phyloP scores from a whole-genome alignment of 1,284 basidiomycete genomes.

The Fistulinella cinereoalba region DNA sequence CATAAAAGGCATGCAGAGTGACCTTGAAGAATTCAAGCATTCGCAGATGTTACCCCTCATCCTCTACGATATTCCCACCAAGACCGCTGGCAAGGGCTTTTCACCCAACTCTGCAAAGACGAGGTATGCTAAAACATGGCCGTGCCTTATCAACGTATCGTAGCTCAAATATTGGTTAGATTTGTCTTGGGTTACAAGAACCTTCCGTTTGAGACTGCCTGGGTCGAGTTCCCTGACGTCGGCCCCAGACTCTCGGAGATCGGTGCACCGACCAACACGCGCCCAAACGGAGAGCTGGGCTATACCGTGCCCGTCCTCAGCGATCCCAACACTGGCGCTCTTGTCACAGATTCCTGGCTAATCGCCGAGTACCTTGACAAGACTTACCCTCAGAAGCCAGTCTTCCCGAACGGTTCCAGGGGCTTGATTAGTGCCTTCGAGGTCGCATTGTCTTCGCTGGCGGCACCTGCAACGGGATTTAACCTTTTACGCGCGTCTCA shows the following conservation, averaged over 20 bases:
- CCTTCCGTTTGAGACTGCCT: constrained; percentile 31
- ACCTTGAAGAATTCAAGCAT: constrained; percentile 22
- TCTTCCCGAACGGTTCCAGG: constrained; percentile 35
- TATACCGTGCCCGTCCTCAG: constrained; percentile 37
- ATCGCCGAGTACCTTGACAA: constrained; percentile 46
- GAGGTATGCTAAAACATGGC: constrained; percentile 12
- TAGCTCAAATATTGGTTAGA: constrained; percentile 9
- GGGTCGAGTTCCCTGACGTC: constrained; percentile 32
- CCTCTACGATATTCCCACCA: constrained; percentile 4
- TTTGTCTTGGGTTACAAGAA: constrained; percentile 30
- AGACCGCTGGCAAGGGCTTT: constrained; percentile 16
- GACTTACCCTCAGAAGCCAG: constrained; percentile 40
- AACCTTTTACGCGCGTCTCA: constrained; percentile 10
- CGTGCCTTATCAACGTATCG: not conserved
- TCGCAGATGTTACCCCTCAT: constrained; percentile 23
- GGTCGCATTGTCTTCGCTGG: constrained; percentile 8
- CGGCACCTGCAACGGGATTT: constrained; percentile 3
- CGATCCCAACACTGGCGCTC: constrained; percentile 32
- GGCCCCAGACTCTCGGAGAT: constrained; percentile 25
- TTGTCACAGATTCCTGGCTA: constrained; percentile 36
- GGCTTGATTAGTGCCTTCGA: constrained; percentile 34
- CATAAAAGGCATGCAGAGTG: no score
- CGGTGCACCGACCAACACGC: constrained; percentile 24
- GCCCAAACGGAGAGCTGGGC: constrained; percentile 7
- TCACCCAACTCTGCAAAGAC: constrained; percentile 25